phyloP scores from a whole-genome alignment of 805 yeast species.

The Schwanniomyces vanrijiae region DNA sequence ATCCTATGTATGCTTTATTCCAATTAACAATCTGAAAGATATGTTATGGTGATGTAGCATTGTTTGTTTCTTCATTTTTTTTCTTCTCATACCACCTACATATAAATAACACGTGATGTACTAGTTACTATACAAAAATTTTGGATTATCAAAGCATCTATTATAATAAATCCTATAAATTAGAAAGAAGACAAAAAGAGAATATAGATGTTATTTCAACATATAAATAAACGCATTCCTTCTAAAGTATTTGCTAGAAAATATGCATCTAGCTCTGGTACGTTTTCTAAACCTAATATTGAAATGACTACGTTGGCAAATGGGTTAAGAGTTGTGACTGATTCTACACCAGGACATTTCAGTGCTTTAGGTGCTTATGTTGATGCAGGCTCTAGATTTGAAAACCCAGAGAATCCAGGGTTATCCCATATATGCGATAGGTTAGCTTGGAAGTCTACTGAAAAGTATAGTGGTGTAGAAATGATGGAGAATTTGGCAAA shows the following conservation, averaged over 20 bases:
- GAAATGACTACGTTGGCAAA: conserved; percentile 53
- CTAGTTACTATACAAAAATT: neutral
- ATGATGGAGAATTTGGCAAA: conserved; percentile 76
- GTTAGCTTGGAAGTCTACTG: conserved; percentile 77
- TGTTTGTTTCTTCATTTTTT: neutral
- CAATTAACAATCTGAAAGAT: neutral
- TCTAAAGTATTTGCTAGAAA: neutral
- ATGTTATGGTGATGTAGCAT: neutral
- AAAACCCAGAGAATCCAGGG: conserved; percentile 60
- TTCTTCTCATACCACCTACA: neutral
- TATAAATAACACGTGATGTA: neutral
- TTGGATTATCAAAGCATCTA: no score
- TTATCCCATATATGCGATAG: conserved; percentile 83
- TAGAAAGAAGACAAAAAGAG: neutral
- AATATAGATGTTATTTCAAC: neutral
- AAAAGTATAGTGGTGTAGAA: conserved; percentile 54
- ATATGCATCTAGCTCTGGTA: conserved; percentile 2
- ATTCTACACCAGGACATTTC: conserved; percentile 86
- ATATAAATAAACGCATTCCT: neutral
- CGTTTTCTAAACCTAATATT: conserved; percentile 14
- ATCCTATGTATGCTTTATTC: neutral
- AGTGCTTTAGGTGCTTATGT: conserved; percentile 87
- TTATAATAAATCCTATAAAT: neutral
- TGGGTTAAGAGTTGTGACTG: conserved; percentile 82
- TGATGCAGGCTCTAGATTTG: conserved; percentile 89